Base-by-base conservation (phyloP, 768 basidiomycete species). In the Multifurca ochricompacta region DNA sequence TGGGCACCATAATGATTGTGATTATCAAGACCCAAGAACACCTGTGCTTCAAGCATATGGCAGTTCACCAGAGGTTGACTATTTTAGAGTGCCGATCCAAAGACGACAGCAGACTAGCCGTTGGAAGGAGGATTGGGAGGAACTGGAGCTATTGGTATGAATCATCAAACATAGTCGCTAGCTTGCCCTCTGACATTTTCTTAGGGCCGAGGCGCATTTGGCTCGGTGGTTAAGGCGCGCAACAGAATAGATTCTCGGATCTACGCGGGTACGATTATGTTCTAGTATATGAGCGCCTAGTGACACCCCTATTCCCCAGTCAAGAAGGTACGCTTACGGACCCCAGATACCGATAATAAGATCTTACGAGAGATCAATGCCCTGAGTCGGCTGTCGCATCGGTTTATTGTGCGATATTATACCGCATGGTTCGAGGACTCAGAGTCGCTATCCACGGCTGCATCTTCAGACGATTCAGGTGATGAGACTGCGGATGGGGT, bases 101-200 rank as follows among this genome's bases (percentile, higher is more conserved):
- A 63, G 58, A 23, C 66, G 76, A 25, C 74, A 78, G 28, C 80
- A 82, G 14, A 67, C 77, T 3, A 93, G 91, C 62, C 72, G 93
- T 54, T 97, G 91, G 82, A 87, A 89, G 63, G 85, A 90, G 50
- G 93, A 97, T 62, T 97, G 90, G 83, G 91, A 94, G 64, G 92
- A 95, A 65, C 71, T 96, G 8, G 93, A 95, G 65, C 73, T 91
- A 30, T 64, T 95, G 63, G 91, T 84, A 63, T 6, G 42, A 46
- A 63, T 45, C 32, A 63, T 18, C 10, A 34, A 21, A 31, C 8
- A 40, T 16, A 14, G 25, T 53, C n/a, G 27, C 43, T 51, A 19
- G 11, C 4, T 19, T 21, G 23, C 49, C 39, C 30, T 13, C 23
- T n/a, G 3, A 49, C 13, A 50, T 18, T 37, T 25, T 10, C 32